These are phyloP conservation scores for Protostelium mycophagum DNA, from an alignment of 78 protist species.

Conservation along the genomic window DNA sequence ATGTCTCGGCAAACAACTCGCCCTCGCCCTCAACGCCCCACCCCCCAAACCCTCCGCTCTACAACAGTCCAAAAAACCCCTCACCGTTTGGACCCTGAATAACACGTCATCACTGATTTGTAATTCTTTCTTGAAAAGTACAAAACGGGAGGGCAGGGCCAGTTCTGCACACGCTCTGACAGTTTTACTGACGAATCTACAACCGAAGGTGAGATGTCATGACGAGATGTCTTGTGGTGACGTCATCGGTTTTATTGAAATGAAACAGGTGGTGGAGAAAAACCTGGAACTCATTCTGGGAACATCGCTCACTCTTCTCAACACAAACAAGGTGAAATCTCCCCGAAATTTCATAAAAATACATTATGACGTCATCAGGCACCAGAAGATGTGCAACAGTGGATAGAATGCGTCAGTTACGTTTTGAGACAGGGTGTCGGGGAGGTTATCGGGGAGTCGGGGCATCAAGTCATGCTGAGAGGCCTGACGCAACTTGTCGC, in stretches of 20 bases:
- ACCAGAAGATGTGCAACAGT: not conserved
- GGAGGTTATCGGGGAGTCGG: not conserved
- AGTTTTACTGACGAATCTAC: not conserved
- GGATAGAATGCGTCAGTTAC: not conserved
- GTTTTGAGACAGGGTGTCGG: not conserved
- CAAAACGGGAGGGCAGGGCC: not conserved
- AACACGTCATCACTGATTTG: not conserved
- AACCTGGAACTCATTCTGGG: not conserved
- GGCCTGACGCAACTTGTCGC: not conserved
- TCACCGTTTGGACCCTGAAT: not conserved
- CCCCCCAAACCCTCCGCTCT: not conserved
- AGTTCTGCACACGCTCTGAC: not conserved
- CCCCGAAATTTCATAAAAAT: no score
- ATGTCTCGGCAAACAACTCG: not conserved
- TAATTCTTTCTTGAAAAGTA: not conserved
- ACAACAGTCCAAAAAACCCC: not conserved
- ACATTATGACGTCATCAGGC: not conserved
- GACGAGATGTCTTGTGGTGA: no score
- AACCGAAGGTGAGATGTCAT: not conserved
- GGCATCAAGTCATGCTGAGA: not conserved
- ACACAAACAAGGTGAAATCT: not conserved
- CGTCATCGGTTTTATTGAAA: no score
- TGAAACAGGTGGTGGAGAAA: no score
- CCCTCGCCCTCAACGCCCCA: not conserved
- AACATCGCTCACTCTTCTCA: not conserved